Percentiles rank a stretch among this genome's conserved stretches.
Conservation (phyloP, 2,329 filamentous ascomycete species). For the Aureobasidium sp. region DNA sequence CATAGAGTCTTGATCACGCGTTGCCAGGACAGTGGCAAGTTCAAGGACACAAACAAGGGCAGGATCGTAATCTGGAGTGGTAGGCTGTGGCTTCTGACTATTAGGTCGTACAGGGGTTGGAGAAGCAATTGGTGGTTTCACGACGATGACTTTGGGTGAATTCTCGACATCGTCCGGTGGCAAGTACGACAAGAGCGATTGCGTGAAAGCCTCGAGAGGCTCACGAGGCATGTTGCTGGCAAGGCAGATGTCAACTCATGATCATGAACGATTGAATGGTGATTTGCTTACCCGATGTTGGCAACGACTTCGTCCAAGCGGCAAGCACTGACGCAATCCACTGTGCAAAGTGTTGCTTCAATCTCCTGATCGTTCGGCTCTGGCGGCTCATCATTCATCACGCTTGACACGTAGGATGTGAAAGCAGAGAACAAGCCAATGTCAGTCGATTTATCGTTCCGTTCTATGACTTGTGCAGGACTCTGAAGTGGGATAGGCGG, state of each 20-base stretch:
- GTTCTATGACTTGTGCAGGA: conserved; percentile 87
- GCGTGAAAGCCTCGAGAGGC: conserved; percentile 56
- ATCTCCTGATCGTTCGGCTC: conserved; percentile 96
- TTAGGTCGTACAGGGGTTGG: conserved; percentile 52
- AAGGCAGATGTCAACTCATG: background rate
- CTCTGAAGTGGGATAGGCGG: conserved; percentile 81
- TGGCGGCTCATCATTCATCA: conserved; percentile 93
- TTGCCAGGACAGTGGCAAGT: conserved; percentile 72
- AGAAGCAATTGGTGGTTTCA: conserved; percentile 76
- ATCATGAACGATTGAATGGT: background rate
- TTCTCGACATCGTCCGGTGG: conserved; percentile 63
- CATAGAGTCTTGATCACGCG: conserved; percentile 68
- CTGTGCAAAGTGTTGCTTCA: conserved; percentile 87
- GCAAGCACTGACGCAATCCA: conserved; percentile 90
- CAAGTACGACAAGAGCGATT: conserved; percentile 71
- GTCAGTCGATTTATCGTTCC: conserved; percentile 69
- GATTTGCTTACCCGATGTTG: conserved; percentile 63
- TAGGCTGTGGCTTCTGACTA: conserved; percentile 49
- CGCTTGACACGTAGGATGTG: conserved; percentile 96
- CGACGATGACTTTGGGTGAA: conserved; percentile 72
- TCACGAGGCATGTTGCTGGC: conserved; percentile 55
- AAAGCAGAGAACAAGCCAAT: conserved; percentile 88
- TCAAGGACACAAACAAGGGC: conserved; percentile 86
- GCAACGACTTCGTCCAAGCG: conserved; percentile 73
- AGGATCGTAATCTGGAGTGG: conserved; percentile 69